Evolutionary conservation across 345 rosid genomes (phyloP).

Genomic region (Dovyalis caffra): DNA sequence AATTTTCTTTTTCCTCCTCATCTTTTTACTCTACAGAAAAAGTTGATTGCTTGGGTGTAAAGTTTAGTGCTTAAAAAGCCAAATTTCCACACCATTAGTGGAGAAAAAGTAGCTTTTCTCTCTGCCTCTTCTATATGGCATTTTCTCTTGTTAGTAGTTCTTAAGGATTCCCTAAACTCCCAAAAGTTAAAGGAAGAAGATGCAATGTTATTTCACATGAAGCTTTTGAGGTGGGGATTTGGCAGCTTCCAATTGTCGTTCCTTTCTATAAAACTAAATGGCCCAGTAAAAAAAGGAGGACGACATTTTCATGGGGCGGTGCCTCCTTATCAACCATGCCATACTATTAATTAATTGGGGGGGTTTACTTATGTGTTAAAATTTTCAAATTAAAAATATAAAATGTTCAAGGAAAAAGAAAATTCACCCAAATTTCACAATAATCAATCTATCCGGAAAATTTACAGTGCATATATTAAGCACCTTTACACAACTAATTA

Average conservation of each 20-base stretch:
- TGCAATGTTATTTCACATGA: constrained; percentile 33
- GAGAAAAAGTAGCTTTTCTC: constrained; percentile 37
- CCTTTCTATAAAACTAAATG: neutral
- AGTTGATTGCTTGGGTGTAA: constrained; percentile 48
- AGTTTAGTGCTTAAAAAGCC: constrained; percentile 40
- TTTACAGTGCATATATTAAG: neutral
- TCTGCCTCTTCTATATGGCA: constrained; percentile 24
- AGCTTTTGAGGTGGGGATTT: constrained; percentile 43
- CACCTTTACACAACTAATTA: too few relatives aligned
- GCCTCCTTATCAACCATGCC: constrained; percentile 12
- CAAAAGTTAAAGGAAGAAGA: constrained; percentile 22
- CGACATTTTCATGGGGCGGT: constrained; percentile 31
- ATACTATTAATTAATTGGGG: neutral
- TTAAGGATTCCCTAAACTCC: constrained; percentile 40
- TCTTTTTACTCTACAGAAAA: neutral
- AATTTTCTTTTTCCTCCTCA: neutral
- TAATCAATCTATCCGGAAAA: too few relatives aligned
- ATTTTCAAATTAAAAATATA: neutral
- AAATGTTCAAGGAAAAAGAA: neutral
- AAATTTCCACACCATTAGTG: constrained; percentile 35
- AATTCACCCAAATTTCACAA: neutral
- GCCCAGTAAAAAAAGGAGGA: neutral
- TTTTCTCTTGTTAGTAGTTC: constrained; percentile 36
- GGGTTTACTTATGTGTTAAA: neutral
- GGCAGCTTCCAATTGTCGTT: constrained; percentile 32